These are phyloP conservation scores for Pythium rishiriense DNA, from an alignment of 352 stramenopile species.

Conservation along the genomic window DNA sequence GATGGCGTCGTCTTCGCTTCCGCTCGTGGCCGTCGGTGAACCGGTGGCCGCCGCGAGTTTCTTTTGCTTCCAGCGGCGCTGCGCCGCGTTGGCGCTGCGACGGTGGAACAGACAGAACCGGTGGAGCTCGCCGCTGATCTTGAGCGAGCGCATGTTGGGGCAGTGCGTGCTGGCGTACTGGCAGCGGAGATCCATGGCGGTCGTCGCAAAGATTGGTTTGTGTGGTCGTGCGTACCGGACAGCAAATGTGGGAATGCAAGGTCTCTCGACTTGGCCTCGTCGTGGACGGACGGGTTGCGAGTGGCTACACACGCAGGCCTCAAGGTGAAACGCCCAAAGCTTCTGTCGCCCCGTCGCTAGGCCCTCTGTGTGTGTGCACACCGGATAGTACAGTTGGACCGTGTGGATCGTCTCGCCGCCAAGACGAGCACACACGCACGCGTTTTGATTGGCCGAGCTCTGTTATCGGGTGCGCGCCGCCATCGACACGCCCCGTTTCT, in stretches of 20 bases:
- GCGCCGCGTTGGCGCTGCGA: not conserved
- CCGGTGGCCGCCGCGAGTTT: not conserved
- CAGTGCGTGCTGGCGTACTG: constrained; percentile 1
- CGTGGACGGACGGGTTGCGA: not conserved
- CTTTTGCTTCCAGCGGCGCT: not conserved
- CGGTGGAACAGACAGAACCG: not conserved
- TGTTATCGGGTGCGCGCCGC: not conserved
- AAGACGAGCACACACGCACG: not conserved
- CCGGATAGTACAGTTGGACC: too few species aligned
- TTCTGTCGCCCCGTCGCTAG: too few species aligned
- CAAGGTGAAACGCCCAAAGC: too few species aligned
- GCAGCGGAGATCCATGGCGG: not conserved
- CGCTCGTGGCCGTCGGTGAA: not conserved
- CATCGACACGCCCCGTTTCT: not conserved
- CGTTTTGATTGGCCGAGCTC: not conserved
- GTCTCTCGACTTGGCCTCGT: not conserved
- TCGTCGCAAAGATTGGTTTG: not conserved
- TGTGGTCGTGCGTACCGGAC: not conserved
- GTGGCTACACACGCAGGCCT: too few species aligned
- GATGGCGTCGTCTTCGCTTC: not conserved
- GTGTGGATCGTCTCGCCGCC: too few species aligned
- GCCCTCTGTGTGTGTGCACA: not conserved
- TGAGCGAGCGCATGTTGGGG: not conserved
- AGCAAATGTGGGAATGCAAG: not conserved
- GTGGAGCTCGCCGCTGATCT: not conserved